These are phyloP conservation scores for Trametopsis cervina DNA, from an alignment of 768 basidiomycete genomes.

Conservation along the genomic window DNA sequence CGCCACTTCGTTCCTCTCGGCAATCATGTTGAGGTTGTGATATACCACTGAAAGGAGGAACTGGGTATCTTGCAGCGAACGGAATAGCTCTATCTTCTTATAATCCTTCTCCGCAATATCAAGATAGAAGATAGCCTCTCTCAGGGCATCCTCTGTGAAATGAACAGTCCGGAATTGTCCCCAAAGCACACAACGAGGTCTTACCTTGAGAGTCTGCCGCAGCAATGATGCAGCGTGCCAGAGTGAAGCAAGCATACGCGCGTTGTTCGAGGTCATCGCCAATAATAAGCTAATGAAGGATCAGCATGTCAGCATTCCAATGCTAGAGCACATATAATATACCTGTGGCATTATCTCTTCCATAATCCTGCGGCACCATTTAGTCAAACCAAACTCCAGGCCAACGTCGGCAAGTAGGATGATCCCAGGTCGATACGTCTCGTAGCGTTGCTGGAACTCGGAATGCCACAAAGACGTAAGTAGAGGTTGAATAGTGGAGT, in stretches of 20 bases:
- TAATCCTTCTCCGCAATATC: constrained; percentile 63
- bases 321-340: background rate
- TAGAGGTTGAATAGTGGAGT: constrained; percentile 56
- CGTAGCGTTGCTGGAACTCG: constrained; percentile 67
- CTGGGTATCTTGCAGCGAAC: constrained; percentile 59
- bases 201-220: constrained; percentile 42
- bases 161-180: background rate
- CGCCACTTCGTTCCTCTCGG: constrained; percentile 49
- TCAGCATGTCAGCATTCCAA: background rate
- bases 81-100: constrained; percentile 45
- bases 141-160: constrained; percentile 20
- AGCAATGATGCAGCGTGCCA: constrained; percentile 70
- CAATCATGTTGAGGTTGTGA: constrained; percentile 55
- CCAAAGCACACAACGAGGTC: constrained; percentile 11
- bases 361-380: constrained; percentile 53
- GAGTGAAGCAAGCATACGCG: constrained; percentile 64
- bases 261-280: constrained; percentile 73
- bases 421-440: constrained; percentile 60
- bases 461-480: constrained; percentile 73
- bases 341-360: constrained; percentile 84
- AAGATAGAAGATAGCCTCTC: constrained; percentile 55
- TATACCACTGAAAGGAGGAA: constrained; percentile 66
- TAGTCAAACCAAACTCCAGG: constrained; percentile 71
- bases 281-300: constrained; percentile 25
- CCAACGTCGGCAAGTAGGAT: constrained; percentile 73